These are phyloP conservation scores for Cymbopogon flexuosus DNA, from an alignment of 202 grass and related monocot genomes.

Conservation along the genomic window DNA sequence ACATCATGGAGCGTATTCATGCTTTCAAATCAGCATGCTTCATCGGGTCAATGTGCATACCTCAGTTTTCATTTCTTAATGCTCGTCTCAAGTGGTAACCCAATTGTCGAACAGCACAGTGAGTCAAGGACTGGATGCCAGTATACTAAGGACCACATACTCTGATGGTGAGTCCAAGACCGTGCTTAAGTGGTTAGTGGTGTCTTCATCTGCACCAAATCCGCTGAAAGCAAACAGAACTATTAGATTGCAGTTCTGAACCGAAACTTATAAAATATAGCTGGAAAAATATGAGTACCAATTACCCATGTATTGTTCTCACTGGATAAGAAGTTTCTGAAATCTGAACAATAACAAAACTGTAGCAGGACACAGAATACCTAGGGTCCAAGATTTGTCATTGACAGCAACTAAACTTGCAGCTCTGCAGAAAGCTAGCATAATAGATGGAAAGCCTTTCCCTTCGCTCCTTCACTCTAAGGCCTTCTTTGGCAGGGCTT, in stretches of 20 bases:
- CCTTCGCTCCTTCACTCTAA: background rate
- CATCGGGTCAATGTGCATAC: slow-evolving; percentile 33
- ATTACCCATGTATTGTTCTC: slow-evolving; percentile 23
- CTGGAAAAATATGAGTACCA: background rate
- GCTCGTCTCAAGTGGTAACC: slow-evolving; percentile 29
- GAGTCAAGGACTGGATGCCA: slow-evolving; percentile 1
- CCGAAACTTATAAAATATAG: background rate
- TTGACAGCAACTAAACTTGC: slow-evolving; percentile 6
- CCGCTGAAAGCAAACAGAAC: slow-evolving; percentile 2
- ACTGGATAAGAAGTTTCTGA: slow-evolving; percentile 22
- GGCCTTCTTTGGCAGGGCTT: background rate
- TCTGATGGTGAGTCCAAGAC: slow-evolving; percentile 44
- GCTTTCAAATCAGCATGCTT: slow-evolving; percentile 29
- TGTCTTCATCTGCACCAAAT: slow-evolving; percentile 30
- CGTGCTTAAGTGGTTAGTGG: slow-evolving; percentile 13
- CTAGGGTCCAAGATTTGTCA: background rate
- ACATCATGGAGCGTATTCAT: slow-evolving; percentile 35
- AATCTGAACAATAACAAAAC: background rate
- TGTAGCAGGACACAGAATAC: slow-evolving; percentile 28
- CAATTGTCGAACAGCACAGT: slow-evolving; percentile 32
- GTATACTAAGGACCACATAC: slow-evolving; percentile 38
- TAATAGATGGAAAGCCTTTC: background rate
- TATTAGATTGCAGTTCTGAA: slow-evolving; percentile 24
- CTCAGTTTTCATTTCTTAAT: slow-evolving; percentile 32
- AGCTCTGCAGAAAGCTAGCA: background rate